Conservation (phyloP, 768 basidiomycete genomes). For the Phlegmacium glaucopus region DNA sequence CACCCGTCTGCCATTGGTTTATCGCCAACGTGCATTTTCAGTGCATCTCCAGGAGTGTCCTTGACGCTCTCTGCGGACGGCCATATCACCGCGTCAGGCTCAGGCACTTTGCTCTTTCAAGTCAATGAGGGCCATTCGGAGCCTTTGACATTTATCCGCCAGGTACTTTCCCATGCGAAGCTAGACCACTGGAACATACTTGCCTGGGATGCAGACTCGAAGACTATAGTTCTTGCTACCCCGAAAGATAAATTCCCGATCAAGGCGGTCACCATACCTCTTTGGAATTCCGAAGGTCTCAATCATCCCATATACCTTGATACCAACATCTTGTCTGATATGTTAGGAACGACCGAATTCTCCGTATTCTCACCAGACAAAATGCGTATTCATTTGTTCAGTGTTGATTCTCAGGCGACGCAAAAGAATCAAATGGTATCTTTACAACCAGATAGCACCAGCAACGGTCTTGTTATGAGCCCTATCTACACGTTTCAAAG, state of each 20-base stretch:
- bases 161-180: slow-evolving; percentile 2
- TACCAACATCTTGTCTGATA: not conserved
- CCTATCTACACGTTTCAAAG: slow-evolving; percentile 9
- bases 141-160: slow-evolving; percentile 1
- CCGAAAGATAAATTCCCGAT: not conserved
- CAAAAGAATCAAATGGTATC: not conserved
- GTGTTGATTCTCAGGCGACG: not conserved
- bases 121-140: slow-evolving; percentile 15
- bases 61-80: slow-evolving; percentile 24
- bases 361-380: slow-evolving; percentile 7
- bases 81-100: slow-evolving; percentile 23
- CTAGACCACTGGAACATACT: slow-evolving; percentile 13
- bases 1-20: slow-evolving; percentile 12
- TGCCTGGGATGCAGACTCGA: slow-evolving; percentile 2
- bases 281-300: slow-evolving; percentile 10
- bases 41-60: slow-evolving; percentile 23
- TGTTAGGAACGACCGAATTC: slow-evolving; percentile 12
- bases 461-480: slow-evolving; percentile 20
- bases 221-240: slow-evolving; percentile 5
- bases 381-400: slow-evolving; percentile 4
- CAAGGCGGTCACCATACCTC: slow-evolving; percentile 6
- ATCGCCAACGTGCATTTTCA: slow-evolving; percentile 26
- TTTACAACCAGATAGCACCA: slow-evolving; percentile 3
- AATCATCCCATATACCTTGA: not conserved
- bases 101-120: slow-evolving; percentile 24